phyloP scores from a whole-genome alignment of 176 grass and related monocot species.

The Panicum miliaceum region DNA sequence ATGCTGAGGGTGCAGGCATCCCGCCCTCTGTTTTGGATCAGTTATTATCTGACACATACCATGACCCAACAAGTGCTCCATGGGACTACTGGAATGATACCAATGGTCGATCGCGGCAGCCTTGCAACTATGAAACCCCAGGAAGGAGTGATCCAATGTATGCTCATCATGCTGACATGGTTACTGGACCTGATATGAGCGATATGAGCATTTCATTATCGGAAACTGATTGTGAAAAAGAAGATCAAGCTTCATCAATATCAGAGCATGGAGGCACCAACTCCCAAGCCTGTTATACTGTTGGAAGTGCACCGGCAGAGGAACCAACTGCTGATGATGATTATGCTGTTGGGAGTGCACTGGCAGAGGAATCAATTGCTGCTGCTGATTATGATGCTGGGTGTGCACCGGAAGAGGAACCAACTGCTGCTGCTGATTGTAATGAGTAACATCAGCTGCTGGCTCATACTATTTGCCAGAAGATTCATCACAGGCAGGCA shows the following conservation, averaged over 20 bases:
- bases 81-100: slow-evolving; percentile 61
- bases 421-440: background rate
- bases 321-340: slow-evolving; percentile 1
- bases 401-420: slow-evolving; percentile 12
- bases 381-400: slow-evolving; percentile 17
- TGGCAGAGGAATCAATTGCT: background rate
- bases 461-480: background rate
- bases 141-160: slow-evolving; percentile 30
- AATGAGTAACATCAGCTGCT: slow-evolving; percentile 36
- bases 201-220: slow-evolving; percentile 72
- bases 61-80: slow-evolving; percentile 49
- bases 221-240: slow-evolving; percentile 32
- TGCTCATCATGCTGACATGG: slow-evolving; percentile 1
- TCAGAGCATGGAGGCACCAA: background rate
- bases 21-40: slow-evolving; percentile 24
- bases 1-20: background rate
- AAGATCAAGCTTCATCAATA: slow-evolving; percentile 15
- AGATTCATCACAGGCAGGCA: background rate
- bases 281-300: slow-evolving; percentile 9
- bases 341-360: slow-evolving; percentile 21
- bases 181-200: slow-evolving; percentile 53
- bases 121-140: slow-evolving; percentile 40
- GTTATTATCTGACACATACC: slow-evolving; percentile 45
- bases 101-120: slow-evolving; percentile 34
- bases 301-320: slow-evolving; percentile 9